Evolutionary conservation across 768 basidiomycete species (phyloP), one percentile per base, ranked within the genome.

Genomic region (Tephrocybe sp.): DNA sequence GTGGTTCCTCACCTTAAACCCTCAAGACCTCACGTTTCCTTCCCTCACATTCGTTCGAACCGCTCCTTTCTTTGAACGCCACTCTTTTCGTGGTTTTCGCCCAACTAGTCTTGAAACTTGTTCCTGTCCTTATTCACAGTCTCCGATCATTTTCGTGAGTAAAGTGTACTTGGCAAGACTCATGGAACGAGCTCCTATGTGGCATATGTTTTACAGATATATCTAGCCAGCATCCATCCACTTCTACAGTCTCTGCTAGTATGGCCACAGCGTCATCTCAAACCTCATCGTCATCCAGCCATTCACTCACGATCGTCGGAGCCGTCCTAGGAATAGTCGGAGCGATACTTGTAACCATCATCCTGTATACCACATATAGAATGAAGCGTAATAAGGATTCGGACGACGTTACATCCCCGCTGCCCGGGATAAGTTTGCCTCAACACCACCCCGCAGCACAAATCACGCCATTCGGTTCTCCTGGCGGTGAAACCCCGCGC

Each of bases 401-500:
- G 30, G 7, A 45, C 39, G 48, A 38, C 47, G 23, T 38, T 31
- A 43, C 53, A n/a, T 45, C 42, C 20, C 39, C 33, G 26, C 34
- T 20, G 9, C 64, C 66, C 13, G 66, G 68, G 8, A 66, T 57
- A 13, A 49, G 63, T n/a, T 57, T 72, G 36, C 58, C 68, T 35
- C 52, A 60, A 43, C 55, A 60, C 22, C 73, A 76, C 52, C 67
- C 71, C 26, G 74, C 76, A 0, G 63, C 71, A 4, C 62, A 67
- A 5, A 76, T 77, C 45, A 70, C 69, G 17, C 73, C 74, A n/a
- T 75, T 75, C 48, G 71, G 70, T 10, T 64, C 66, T 11, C 60
- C 61, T 31, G 65, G 62, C 4, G 65, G 65, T 41, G 68, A 67
- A 43, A 65, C 59, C 8, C 76, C 74, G 10, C 64, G 65, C 41